Percentiles rank a stretch among this genome's conserved stretches.
Conservation (phyloP, 2,329 filamentous ascomycete genomes). For the Fusarium poae region DNA sequence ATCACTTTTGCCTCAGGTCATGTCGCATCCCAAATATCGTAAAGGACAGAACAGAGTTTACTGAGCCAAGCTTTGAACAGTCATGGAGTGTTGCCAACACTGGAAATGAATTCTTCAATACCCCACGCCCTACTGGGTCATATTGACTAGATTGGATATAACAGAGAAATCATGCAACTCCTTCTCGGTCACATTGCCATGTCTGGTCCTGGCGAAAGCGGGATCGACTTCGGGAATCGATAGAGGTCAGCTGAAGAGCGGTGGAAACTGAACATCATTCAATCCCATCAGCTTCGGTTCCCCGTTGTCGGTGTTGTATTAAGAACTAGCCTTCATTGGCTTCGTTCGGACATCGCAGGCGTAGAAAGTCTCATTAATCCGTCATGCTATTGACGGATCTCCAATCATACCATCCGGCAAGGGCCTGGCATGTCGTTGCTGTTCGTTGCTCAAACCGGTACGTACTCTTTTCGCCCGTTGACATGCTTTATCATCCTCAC, state of each 20-base stretch:
- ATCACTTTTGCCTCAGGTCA: slow-evolving; percentile 34
- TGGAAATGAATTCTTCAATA: slow-evolving; percentile 15
- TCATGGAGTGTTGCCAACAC: slow-evolving; percentile 17
- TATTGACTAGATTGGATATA: slow-evolving; percentile 13
- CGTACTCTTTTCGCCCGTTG: slow-evolving; percentile 14
- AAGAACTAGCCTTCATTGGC: slow-evolving; percentile 10
- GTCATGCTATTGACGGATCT: slow-evolving; percentile 34
- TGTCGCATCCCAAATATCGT: slow-evolving; percentile 32
- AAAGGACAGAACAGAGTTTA: slow-evolving; percentile 11
- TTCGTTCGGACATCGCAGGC: slow-evolving; percentile 10
- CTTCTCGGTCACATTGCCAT: slow-evolving; percentile 29
- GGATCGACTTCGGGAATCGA: slow-evolving; percentile 45
- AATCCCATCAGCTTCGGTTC: slow-evolving; percentile 29
- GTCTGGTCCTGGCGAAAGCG: slow-evolving; percentile 27
- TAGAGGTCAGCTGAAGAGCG: slow-evolving; percentile 33
- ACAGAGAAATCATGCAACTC: slow-evolving; percentile 15
- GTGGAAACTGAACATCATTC: slow-evolving; percentile 28
- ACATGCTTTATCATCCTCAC: slow-evolving; percentile 42
- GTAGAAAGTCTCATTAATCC: slow-evolving; percentile 15
- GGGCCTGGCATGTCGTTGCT: slow-evolving; percentile 12
- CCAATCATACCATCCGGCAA: slow-evolving; percentile 17
- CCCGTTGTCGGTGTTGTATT: slow-evolving; percentile 22
- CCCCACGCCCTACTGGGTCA: slow-evolving; percentile 14
- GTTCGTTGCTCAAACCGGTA: slow-evolving; percentile 2
- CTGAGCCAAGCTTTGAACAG: slow-evolving; percentile 18